phyloP scores from a whole-genome alignment of 352 stramenopile species.

The Poterioochromonas sp. region DNA sequence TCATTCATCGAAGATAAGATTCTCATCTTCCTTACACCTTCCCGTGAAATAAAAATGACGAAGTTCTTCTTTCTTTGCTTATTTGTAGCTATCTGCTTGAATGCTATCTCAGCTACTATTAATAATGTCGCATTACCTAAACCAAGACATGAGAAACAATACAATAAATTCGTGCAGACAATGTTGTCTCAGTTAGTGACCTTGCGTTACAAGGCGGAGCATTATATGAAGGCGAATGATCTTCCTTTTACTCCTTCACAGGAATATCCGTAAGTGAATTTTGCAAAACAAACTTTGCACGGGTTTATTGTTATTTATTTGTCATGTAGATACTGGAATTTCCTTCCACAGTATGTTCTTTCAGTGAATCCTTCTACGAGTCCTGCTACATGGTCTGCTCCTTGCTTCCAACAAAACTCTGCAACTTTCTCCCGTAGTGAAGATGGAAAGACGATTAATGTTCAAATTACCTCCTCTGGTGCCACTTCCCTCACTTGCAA shows the following conservation, averaged over 20 bases:
- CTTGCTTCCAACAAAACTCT: not conserved
- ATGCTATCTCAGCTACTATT: too few species aligned
- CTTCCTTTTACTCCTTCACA: not conserved
- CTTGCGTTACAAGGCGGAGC: not conserved
- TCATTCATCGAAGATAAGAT: too few species aligned
- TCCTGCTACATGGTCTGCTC: not conserved
- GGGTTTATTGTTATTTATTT: not conserved
- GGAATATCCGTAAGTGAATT: not conserved
- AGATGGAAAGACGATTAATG: not conserved
- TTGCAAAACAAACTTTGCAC: not conserved
- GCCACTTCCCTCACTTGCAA: not conserved
- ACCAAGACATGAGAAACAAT: too few species aligned
- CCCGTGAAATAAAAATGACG: too few species aligned
- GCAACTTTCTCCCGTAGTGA: not conserved
- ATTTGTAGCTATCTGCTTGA: too few species aligned
- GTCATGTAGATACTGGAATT: conserved; percentile 11
- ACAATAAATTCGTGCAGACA: too few species aligned
- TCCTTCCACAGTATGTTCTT: not conserved
- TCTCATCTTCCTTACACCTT: too few species aligned
- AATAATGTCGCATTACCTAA: too few species aligned
- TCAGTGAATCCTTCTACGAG: not conserved
- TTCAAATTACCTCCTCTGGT: not conserved
- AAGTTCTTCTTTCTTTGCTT: too few species aligned
- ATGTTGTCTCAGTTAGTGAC: too few species aligned
- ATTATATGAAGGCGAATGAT: not conserved